Evolutionary conservation across 169 alveolate species (phyloP), one percentile per base, ranked within the genome.

Genomic region (Theileria parva): DNA sequence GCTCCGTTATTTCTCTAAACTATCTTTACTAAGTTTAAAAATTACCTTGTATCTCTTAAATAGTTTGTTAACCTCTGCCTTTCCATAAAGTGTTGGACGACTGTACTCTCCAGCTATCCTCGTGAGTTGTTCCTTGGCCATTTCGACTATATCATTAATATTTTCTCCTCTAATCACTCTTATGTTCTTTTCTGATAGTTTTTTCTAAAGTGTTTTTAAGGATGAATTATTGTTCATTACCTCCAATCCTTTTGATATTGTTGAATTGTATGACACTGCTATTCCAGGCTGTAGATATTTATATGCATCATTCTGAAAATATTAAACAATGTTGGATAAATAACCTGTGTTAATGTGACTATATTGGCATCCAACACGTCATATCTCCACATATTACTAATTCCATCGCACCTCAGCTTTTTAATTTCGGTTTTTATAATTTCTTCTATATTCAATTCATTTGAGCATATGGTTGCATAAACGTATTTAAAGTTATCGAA

Each of bases 1-100:
- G 87, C 91, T 34, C 85, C 87, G 34, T 78, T 85, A 34, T 66
- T 23, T 23, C 60, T 73, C 87, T 76, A 64, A n/a, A 6, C 25
- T 23, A 28, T 63, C 25, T 23, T 63, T n/a, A 13, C 7, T 21
- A 27, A 19, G n/a, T 15, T 23, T 63, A 3, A n/a, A 23, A 32
- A 0, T 63, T 23, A 80, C 88, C 77, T 81, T 77, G 21, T 53
- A 67, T 0, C 87, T 87, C 39, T 73, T 78, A 34, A 85, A 85
- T 19, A 85, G 73, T 81, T 85, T 85, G 25, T 68, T 66, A 0
- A 85, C 77, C 12, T 75, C 50, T 5, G 87, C 91, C 15, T 25
- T 78, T 23, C 91, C 91, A 77, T 61, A 28, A 50, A 63, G n/a
- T 66, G 48, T 64, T 0, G 60, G 48, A 85, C 19, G 0, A 25